Evolutionary conservation across 2,329 filamentous ascomycete genomes (phyloP), one percentile per base, ranked within the genome.

Genomic region (Hymenoscyphus infarciens): DNA sequence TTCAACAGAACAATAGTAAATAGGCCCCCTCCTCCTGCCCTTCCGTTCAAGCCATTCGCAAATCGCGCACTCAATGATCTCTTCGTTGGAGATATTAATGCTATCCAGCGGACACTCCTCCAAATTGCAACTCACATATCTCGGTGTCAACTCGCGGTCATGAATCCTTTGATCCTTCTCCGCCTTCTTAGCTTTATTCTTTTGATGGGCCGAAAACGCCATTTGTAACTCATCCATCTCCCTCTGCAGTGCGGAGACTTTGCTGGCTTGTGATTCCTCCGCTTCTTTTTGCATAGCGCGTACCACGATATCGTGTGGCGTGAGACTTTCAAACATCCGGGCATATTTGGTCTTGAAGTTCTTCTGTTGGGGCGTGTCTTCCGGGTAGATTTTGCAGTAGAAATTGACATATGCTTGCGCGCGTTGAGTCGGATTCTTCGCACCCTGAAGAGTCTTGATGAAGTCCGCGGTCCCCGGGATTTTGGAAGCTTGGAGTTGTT

Each of bases 261-360:
- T 69, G 27, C 39, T 56, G 8, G 61, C 56, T n/a, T 70, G 61
- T 2, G 62, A 60, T 2, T 64, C 63, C n/a, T 65, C 61, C 3
- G 67, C 67, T 53, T 74, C 72, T 56, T 68, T 68, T 35, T 60
- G 63, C 71, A 71, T 70, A 1, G 66, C 64, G 3, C 60, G 56
- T 5, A 74, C 35, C 1, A 73, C 69, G 16, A 62, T 64, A 56
- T 74, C 71, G 35, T 71, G 68, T 1, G 69, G 63, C 5, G 61
- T 53, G 1, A 64, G 58, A 25, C 63, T 49, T 53, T 72, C 69
- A 59, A 74, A 74, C 59, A 70, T 66, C 3, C 69, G 68, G 2
- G 64, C 64, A 55, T 72, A 73, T 61, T 73, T 74, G 2, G 58
- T 42, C 61, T 74, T 74, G 60, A 73, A 70, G 27, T 71, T 69